Base-by-base conservation (phyloP, 495 filamentous ascomycete genomes). In the Recurvomyces mirabilis region DNA sequence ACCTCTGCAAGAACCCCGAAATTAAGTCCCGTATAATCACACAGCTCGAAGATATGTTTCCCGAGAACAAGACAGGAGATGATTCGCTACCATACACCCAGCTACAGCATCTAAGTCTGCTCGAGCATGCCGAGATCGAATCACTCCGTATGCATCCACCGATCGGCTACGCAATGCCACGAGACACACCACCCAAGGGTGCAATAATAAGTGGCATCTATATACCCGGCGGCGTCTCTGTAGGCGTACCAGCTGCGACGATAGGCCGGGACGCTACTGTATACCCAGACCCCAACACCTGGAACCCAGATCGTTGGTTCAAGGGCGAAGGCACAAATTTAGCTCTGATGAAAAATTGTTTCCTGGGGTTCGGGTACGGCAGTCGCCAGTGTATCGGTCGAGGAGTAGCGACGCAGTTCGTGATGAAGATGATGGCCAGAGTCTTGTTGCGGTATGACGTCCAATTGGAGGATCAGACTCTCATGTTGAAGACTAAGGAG, bases 341-440 rank as follows among this genome's bases (percentile, higher is more conserved):
- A 9, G 41, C 41, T n/a, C 34, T n/a, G 2, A 55, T 55, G 52
- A 55, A 55, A 47, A 55, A 29, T 29, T 42, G 47, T 21, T 55
- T 50, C 29, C 37, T 55, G 12, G 52, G 52, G 23, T 55, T 55
- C 41, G 47, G 52, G 10, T 31, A 51, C 22, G 52, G 52, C 7
- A 51, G 41, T 36, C 13, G 52, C 21, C 47, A 47, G 17, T 55
- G 52, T 29, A 55, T 55, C 29, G 52, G 52, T 1, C 20, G 47
- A 17, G 49, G 49, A 19, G 52, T 55, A 7, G 52, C 52, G 10
- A 51, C 34, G 1, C 41, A 38, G 12, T 55, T 55, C 22, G 38
- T 55, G 13, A 41, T 47, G 38, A 55, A 55, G 43, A 51, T 49
- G 47, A 46, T 55, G 21, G 47, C 37, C 15, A 29, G 28, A 19